Base-by-base conservation (phyloP, 1,284 basidiomycete species). In the Anthracocystis panici-leucophaei region DNA sequence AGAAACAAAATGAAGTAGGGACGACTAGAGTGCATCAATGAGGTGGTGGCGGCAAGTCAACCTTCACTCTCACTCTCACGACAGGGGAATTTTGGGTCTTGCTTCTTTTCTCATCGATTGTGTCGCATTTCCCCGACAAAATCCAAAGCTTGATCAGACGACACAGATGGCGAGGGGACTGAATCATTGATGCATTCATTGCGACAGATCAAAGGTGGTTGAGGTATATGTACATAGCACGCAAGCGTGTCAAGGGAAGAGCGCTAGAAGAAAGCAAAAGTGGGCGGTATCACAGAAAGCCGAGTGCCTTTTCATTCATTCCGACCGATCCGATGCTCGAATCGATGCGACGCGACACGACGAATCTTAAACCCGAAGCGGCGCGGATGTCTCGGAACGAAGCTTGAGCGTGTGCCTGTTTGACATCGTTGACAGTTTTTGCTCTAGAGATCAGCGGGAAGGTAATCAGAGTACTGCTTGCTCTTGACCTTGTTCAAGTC, bases 391-490 rank as follows among this genome's bases (percentile, higher is more conserved):
- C 20, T 18, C 29, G 31, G 21, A 46, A 46, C 4, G 35, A 16
- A 38, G 3, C 35, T 38, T 23, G 14, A 27, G 20, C 12, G n/a
- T 35, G 49, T 20, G 49, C 49, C 7, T 16, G 5, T 12, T 38
- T 10, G 10, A 38, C 35, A 16, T 12, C 14, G 27, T 38, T 38
- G 35, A 3, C 31, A 16, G 27, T 10, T 18, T 3, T 4, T 5
- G 7, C 11, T 38, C 58, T 35, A 75, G 42, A 76, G 64, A 48
- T 71, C 74, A 38, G 68, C 65, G 27, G 79, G 79, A 2, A 81
- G 56, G 65, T 81, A 81, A 48, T 81, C 77, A 44, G 67, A 73
- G 70, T 56, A 73, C 55, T 79, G 78, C 77, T 80, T 81, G 69
- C 69, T 74, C 65, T 77, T 72, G 49, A 81, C 79, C 70, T 80